These are phyloP conservation scores for Fusarium sulawesiense DNA, from an alignment of 2,329 filamentous ascomycete genomes.

Conservation along the genomic window DNA sequence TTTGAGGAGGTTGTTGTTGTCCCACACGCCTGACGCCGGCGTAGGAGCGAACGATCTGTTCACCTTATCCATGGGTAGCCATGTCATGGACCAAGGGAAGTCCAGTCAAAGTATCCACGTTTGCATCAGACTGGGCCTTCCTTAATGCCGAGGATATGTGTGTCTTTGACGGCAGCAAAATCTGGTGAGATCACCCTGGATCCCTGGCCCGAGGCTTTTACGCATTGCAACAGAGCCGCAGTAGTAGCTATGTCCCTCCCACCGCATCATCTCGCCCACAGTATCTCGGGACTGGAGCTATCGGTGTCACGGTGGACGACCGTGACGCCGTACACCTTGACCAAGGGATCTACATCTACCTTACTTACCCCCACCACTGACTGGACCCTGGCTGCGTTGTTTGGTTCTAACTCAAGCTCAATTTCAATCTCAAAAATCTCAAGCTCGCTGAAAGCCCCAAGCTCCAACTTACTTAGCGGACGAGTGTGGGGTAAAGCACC, in stretches of 20 bases:
- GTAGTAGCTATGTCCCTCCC: conserved; percentile 21
- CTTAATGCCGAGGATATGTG: conserved; percentile 47
- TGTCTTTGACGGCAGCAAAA: conserved; percentile 16
- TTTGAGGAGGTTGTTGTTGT: conserved; percentile 29
- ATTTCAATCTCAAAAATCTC: conserved; percentile 30
- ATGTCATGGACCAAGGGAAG: conserved; percentile 48
- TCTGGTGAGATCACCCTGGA: conserved; percentile 31
- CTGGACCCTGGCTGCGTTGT: conserved; percentile 27
- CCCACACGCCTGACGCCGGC: conserved; percentile 46
- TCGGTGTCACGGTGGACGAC: conserved; percentile 18
- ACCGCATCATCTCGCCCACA: conserved; percentile 29
- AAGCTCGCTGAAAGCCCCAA: conserved; percentile 30
- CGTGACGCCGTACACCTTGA: conserved; percentile 23
- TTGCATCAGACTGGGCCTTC: conserved; percentile 40
- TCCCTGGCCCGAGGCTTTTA: conserved; percentile 37
- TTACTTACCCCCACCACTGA: conserved; percentile 30
- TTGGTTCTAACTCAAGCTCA: conserved; percentile 21
- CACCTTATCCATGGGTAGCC: conserved; percentile 40
- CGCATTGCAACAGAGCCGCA: conserved; percentile 45
- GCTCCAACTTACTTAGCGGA: conserved; percentile 29
- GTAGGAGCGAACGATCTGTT: conserved; percentile 37
- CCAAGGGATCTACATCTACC: conserved; percentile 32
- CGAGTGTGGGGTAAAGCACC: conserved; percentile 42
- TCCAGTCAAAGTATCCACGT: conserved; percentile 45
- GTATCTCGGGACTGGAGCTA: conserved; percentile 32